Percentiles rank a stretch among this genome's conserved stretches.
Evolutionary conservation across 805 yeast species (phyloP).

Genomic region (Metschnikowia continentalis): DNA sequence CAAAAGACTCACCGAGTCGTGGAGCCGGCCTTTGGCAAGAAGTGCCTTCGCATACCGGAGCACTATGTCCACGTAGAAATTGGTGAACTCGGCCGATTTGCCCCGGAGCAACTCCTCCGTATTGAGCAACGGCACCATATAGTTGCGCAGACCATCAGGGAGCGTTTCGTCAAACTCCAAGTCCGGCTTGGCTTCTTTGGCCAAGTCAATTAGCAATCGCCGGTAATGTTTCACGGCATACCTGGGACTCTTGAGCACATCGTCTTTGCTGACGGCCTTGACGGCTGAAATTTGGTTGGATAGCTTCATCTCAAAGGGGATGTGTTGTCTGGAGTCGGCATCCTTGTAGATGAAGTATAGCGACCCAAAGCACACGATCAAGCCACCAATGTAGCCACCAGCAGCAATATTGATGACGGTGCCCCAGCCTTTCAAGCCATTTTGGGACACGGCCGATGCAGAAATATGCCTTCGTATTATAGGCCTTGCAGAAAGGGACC

Average conservation of each 20-base stretch:
- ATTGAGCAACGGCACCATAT: constrained; percentile 32
- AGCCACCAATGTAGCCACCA: constrained; percentile 42
- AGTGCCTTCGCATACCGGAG: constrained; percentile 38
- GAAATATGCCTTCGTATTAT: background rate
- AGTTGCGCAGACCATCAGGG: constrained; percentile 21
- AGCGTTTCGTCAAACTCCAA: constrained; percentile 23
- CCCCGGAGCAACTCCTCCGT: constrained; percentile 26
- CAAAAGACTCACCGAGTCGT: constrained; percentile 27
- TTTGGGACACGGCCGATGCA: constrained; percentile 3
- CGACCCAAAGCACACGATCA: constrained; percentile 36
- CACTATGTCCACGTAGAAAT: constrained; percentile 41
- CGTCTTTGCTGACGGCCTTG: constrained; percentile 42
- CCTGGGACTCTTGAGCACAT: constrained; percentile 38
- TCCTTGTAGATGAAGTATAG: constrained; percentile 37
- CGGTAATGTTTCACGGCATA: constrained; percentile 42
- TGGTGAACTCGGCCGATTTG: constrained; percentile 31
- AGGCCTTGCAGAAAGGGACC: background rate
- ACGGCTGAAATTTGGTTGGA: constrained; percentile 34
- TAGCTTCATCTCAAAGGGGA: constrained; percentile 36
- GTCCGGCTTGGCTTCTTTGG: constrained; percentile 24
- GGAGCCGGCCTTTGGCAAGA: constrained; percentile 37
- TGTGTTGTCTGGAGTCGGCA: constrained; percentile 36
- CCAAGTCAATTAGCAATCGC: constrained; percentile 33
- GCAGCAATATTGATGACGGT: constrained; percentile 33
- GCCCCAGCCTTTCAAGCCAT: constrained; percentile 25